Evolutionary conservation across 306 rosid species (phyloP).

Genomic region (Mucuna pruriens): DNA sequence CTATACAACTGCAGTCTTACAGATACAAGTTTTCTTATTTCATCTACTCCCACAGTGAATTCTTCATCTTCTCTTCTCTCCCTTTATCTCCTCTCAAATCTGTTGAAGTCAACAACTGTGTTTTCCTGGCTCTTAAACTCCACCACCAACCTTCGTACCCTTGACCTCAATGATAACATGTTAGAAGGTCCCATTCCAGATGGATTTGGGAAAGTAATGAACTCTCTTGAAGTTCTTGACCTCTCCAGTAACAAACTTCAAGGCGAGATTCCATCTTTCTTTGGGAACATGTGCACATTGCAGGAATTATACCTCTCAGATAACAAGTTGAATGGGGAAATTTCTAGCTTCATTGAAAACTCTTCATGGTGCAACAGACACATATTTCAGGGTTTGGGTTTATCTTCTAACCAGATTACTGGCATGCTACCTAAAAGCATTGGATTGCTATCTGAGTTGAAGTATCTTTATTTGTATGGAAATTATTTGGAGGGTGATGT

Average conservation of each 20-base stretch:
- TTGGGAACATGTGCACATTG: conserved; percentile 24
- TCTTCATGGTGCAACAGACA: conserved; percentile 3
- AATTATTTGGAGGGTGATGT: conserved; percentile 29
- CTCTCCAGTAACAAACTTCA: not conserved
- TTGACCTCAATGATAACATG: not conserved
- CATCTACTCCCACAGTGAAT: not conserved
- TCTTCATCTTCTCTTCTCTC: not conserved
- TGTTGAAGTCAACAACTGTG: not conserved
- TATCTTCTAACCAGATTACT: not conserved
- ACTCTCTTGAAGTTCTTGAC: not conserved
- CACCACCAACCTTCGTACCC: not conserved
- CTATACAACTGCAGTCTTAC: not conserved
- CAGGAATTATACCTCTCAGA: fast-evolving
- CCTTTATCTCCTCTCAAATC: not conserved
- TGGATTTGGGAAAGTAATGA: not conserved
- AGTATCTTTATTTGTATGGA: fast-evolving
- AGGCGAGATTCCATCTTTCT: conserved; percentile 13
- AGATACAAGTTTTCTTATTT: not conserved
- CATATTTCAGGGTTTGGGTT: not conserved
- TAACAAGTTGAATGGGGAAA: conserved; percentile 22
- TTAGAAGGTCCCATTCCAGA: not conserved
- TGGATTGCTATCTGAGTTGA: not conserved
- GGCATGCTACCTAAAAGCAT: conserved; percentile 16
- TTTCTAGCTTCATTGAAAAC: conserved; percentile 9
- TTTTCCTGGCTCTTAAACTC: not conserved